Percentiles rank a stretch among this genome's conserved stretches.
These are phyloP conservation scores for Graphilbum ipis-grandicollis DNA, from an alignment of 2,329 filamentous ascomycete species.

Conservation along the genomic window DNA sequence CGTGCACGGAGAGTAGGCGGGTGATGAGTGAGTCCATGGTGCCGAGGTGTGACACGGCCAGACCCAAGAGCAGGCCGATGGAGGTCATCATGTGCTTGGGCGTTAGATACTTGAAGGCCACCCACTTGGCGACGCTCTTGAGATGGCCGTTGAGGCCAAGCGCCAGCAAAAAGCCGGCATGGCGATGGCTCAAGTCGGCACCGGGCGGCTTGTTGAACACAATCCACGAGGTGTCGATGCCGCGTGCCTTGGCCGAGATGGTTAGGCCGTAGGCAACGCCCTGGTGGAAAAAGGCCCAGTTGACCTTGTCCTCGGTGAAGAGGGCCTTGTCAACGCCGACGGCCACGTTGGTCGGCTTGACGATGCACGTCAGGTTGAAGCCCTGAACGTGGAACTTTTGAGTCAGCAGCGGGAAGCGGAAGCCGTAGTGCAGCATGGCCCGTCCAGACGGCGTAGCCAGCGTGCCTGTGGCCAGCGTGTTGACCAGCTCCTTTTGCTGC, in stretches of 20 bases:
- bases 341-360: constrained; percentile 82
- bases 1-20: constrained; percentile 81
- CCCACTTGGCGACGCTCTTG: constrained; percentile 90
- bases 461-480: constrained; percentile 71
- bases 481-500: constrained; percentile 78
- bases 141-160: constrained; percentile 88
- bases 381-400: constrained; percentile 81
- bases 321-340: constrained; percentile 79
- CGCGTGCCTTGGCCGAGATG: constrained; percentile 76
- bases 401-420: constrained; percentile 74
- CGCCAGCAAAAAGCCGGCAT: constrained; percentile 83
- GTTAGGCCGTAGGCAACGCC: constrained; percentile 85
- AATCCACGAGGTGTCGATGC: constrained; percentile 98
- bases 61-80: constrained; percentile 77
- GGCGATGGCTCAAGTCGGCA: constrained; percentile 80
- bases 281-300: constrained; percentile 97
- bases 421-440: constrained; percentile 73
- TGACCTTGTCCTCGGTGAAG: constrained; percentile 91
- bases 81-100: constrained; percentile 99
- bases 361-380: constrained; percentile 80
- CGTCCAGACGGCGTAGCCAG: constrained; percentile 77
- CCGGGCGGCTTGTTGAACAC: constrained; percentile 89
- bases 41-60: constrained; percentile 85
- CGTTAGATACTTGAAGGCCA: constrained; percentile 97
- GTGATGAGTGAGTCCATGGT: constrained; percentile 97